Base-by-base conservation (phyloP, 139 green algal genomes). In the Coelastrella sp. region DNA sequence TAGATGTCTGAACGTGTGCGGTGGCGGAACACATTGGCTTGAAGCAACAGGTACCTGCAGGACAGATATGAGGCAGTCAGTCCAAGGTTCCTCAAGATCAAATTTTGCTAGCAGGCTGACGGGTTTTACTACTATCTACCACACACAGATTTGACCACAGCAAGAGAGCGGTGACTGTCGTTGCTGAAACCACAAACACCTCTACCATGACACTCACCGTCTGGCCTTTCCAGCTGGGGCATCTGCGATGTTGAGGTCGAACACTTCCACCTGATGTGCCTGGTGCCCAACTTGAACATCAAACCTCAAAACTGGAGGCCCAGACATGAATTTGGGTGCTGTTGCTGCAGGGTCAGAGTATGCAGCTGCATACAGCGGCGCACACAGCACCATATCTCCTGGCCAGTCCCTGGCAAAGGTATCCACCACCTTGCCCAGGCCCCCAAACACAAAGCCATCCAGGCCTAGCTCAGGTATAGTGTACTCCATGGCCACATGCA, bases 401-500 rank as follows among this genome's bases (percentile, higher is more conserved):
- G 86, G 87, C 87, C 87, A 83, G 58, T 73, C 85, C 73, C 23
- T 83, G 59, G 90, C 80, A 86, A 94, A 94, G 17, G 65, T 87
- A 19, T 93, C 92, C 32, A 94, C 92, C 4, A 94, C 91, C 82
- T 92, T 93, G 23, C 92, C 92, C 57, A 94, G 61, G 1, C 92
- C 92, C 3, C 92, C 92, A 87, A 83, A 94, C 65, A 91, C 79
- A 16, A 94, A 87, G 64, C 87, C 60, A 32, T 60, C 47, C 0
- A 92, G 54, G 4, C 91, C 92, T 19, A 94, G 87, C n/a, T 94
- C 82, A 8, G 92, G 92, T 3, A 94, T 84, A 2, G 80, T 80
- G 76, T 94, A 94, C 60, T 94, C 92, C 86, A 94, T 84, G 6
- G 82, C 71, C 3, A 94, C 88, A 61, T 94, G 92, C 90, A 92